Base-by-base conservation (phyloP, 1,284 basidiomycete genomes). In the Irpex sp. region DNA sequence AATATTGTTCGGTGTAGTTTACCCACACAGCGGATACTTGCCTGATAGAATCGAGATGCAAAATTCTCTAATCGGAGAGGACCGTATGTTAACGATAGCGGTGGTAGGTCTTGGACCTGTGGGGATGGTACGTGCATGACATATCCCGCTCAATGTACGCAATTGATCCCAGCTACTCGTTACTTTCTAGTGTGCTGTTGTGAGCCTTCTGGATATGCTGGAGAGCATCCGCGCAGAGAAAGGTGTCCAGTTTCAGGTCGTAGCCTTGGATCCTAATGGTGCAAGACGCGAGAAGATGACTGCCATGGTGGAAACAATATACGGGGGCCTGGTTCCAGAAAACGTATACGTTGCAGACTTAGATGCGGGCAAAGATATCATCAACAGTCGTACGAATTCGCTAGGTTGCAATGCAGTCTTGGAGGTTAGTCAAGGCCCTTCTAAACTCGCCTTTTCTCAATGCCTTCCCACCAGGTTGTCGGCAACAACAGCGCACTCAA, bases 51-150 rank as follows among this genome's bases (percentile, higher is more conserved):
- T 68, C 59, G 65, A 70, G 49, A 54, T 67, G 57, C 64, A 63
- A 3, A 60, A 57, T 17, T 58, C 68, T 65, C 67, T 69, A 31
- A 64, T 78, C 65, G 62, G 71, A 67, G 66, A 76, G 4, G 82
- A 85, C 62, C 87, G 74, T 55, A 65, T 75, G 2, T 70, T 91
- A 63, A 86, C 82, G 0, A 76, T 92, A 55, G 90, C 85, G 0
- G 77, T 92, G 31, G 75, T 93, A 15, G 91, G 91, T 5, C 78
- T 93, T 58, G 91, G 91, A 3, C 91, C 91, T 13, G 91, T 93
- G 5, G 91, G 91, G 9, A 75, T 92, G 65, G 84, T 85, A 66
- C 62, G 81, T 73, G 21, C 26, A 36, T 21, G 49, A 60, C 61
- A 47, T 64, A 13, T 59, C 54, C n/a, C 36, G 31, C 58, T 44